Evolutionary conservation across 805 yeast genomes (phyloP).

Genomic region (Maudiozyma saulgeensis): DNA sequence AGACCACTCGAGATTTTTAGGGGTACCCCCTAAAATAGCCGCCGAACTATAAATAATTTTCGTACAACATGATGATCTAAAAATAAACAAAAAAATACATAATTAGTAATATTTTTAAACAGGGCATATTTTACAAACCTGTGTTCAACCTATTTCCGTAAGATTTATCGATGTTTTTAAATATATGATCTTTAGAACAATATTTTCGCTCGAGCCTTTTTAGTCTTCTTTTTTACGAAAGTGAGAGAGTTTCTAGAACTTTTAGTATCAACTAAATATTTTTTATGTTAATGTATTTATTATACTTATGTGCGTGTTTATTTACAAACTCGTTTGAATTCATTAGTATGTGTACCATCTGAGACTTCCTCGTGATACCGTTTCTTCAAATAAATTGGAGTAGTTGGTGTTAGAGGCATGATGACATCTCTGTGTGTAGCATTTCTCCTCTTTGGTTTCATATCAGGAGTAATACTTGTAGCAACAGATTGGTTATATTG

Average conservation of each 20-base stretch:
- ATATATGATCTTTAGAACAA: too few species aligned
- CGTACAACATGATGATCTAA: not conserved
- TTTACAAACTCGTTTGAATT: slow-evolving; percentile 2
- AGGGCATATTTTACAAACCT: too few species aligned
- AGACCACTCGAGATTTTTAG: not conserved
- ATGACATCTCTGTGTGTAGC: slow-evolving; percentile 1
- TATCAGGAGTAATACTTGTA: not conserved
- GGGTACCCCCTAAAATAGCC: not conserved
- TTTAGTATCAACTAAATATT: not conserved
- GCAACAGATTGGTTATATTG: not conserved
- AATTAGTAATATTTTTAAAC: too few species aligned
- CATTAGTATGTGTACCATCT: not conserved
- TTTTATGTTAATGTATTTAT: not conserved
- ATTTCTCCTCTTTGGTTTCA: not conserved
- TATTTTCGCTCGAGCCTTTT: too few species aligned
- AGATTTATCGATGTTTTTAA: too few species aligned
- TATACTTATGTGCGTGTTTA: not conserved
- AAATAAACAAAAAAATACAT: too few species aligned
- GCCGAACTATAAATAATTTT: not conserved
- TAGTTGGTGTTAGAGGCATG: slow-evolving; percentile 19
- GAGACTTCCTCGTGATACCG: not conserved
- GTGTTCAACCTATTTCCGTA: too few species aligned
- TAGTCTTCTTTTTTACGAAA: too few species aligned
- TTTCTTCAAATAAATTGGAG: slow-evolving; percentile 12
- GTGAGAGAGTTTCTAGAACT: not conserved